Percentiles rank a stretch among this genome's conserved stretches.
phyloP scores from a whole-genome alignment of 2,329 filamentous ascomycete species.

The Sporothrix protearum region DNA sequence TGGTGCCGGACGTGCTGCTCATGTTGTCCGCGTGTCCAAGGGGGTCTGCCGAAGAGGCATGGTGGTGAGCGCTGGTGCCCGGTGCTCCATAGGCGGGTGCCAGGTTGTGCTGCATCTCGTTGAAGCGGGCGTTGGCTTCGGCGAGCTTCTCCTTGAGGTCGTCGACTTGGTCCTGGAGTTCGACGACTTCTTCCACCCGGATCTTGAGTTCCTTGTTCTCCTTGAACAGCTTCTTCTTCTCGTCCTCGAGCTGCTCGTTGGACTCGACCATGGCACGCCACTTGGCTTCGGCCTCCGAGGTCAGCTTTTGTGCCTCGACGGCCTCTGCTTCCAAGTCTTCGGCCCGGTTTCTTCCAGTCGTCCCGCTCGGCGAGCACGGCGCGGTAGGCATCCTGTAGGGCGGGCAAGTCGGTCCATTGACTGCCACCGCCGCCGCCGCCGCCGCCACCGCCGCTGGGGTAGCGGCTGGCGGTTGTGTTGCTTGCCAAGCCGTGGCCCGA shows the following conservation, averaged over 20 bases:
- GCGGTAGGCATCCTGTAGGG: conserved; percentile 34
- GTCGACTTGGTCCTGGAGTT: conserved; percentile 27
- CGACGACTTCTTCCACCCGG: conserved; percentile 23
- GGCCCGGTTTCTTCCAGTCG: conserved; percentile 30
- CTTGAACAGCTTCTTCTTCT: conserved; percentile 29
- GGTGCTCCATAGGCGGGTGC: conserved; percentile 27
- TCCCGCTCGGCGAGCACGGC: conserved; percentile 29
- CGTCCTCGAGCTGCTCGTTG: conserved; percentile 32
- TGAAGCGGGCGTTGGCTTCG: conserved; percentile 30
- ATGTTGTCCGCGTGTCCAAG: neutral
- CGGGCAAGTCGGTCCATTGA: conserved; percentile 30
- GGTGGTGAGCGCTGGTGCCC: conserved; percentile 20
- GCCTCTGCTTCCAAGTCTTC: conserved; percentile 30
- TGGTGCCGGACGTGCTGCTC: neutral
- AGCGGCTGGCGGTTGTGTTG: conserved; percentile 26
- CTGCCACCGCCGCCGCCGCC: conserved; percentile 25
- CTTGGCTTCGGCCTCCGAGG: conserved; percentile 31
- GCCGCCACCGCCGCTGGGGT: conserved; percentile 27
- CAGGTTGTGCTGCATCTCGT: conserved; percentile 31
- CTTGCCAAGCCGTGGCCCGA: conserved; percentile 37
- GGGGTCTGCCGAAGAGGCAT: neutral
- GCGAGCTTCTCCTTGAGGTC: conserved; percentile 30
- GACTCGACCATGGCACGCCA: conserved; percentile 30
- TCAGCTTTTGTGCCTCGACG: conserved; percentile 26
- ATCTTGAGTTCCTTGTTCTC: conserved; percentile 23